Percentiles rank a stretch among this genome's conserved stretches.
These are phyloP conservation scores for Dactylis glomerata DNA, from an alignment of 176 grass and related monocot genomes.

Conservation along the genomic window DNA sequence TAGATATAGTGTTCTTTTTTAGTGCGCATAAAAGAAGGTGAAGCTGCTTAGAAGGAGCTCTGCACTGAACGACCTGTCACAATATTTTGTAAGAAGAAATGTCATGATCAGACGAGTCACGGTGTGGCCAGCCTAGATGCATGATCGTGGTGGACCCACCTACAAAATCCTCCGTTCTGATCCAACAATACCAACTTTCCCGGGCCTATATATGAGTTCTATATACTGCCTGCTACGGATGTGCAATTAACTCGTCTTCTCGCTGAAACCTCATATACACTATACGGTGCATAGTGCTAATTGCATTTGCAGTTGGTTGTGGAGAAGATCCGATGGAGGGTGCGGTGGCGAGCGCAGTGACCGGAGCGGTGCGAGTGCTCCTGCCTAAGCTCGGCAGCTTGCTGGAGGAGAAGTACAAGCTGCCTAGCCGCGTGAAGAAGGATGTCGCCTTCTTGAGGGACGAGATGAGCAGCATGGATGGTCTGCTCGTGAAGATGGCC, in stretches of 20 bases:
- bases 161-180: neutral
- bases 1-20: neutral
- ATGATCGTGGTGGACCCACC: neutral
- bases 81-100: neutral
- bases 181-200: neutral
- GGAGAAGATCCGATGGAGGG: constrained; percentile 1
- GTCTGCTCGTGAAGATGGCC: neutral
- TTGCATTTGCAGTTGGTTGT: neutral
- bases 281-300: neutral
- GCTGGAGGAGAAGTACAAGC: neutral
- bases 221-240: neutral
- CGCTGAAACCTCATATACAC: neutral
- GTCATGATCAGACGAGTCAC: neutral
- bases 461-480: constrained; percentile 30
- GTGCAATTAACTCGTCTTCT: neutral
- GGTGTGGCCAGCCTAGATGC: neutral
- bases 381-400: constrained; percentile 14
- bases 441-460: neutral
- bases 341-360: neutral
- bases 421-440: neutral
- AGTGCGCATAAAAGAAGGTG: neutral
- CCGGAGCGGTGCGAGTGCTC: neutral
- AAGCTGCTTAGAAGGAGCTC: neutral
- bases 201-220: neutral
- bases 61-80: neutral